Percentiles rank a stretch among this genome's conserved stretches.
These are phyloP conservation scores for Kodamaea sagamina DNA, from an alignment of 805 yeast genomes.

Conservation along the genomic window DNA sequence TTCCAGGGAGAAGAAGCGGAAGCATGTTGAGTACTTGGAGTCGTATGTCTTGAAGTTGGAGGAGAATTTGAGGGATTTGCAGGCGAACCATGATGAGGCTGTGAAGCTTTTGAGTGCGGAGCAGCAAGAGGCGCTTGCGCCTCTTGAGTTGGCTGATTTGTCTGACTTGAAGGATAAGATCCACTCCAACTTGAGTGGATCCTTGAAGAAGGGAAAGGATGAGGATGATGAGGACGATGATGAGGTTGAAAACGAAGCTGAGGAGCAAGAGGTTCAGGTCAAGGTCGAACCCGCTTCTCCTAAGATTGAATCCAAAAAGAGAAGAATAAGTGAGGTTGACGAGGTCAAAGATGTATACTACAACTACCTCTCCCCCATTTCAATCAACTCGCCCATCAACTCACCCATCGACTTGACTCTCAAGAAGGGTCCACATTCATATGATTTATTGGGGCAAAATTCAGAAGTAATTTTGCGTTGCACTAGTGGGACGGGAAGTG, in stretches of 20 bases:
- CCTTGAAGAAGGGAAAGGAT: conserved; percentile 11
- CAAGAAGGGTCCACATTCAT: conserved; percentile 14
- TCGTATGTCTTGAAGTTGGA: conserved; percentile 50
- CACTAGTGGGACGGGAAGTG: conserved; percentile 10
- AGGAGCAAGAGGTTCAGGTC: conserved; percentile 7
- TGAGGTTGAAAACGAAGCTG: conserved; percentile 13
- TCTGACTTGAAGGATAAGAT: conserved; percentile 29
- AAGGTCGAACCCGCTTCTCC: conserved; percentile 1
- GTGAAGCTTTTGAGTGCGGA: conserved; percentile 15
- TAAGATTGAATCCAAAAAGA: conserved; percentile 4
- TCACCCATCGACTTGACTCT: conserved; percentile 42
- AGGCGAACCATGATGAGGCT: conserved; percentile 27
- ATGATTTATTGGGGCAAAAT: conserved; percentile 46
- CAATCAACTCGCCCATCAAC: conserved; percentile 40
- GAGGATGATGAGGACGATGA: conserved; percentile 18
- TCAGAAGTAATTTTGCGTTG: conserved; percentile 46
- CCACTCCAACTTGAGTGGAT: conserved; percentile 25
- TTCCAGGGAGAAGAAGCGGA: conserved; percentile 92
- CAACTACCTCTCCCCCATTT: conserved; percentile 46
- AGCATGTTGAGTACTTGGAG: conserved; percentile 86
- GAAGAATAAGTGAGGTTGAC: conserved; percentile 13
- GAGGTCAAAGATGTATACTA: conserved; percentile 20
- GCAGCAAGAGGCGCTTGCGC: conserved; percentile 11
- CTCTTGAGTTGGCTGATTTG: conserved; percentile 20
- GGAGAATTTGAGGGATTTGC: conserved; percentile 28